phyloP scores from a whole-genome alignment of 108 stramenopile genomes.

The Cyclotella distinguenda region DNA sequence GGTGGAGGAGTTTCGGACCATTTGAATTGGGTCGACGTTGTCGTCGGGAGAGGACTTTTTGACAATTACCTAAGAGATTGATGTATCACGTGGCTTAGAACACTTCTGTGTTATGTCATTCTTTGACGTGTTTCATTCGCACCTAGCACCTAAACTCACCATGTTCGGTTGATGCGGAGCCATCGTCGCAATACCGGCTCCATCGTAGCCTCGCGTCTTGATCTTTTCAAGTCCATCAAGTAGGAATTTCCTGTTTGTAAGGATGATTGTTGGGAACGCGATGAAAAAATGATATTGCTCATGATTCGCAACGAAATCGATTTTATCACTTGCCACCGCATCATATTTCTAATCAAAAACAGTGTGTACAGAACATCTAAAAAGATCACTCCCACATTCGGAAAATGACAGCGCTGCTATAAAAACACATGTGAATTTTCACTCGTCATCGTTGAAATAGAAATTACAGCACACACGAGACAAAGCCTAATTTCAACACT shows the following conservation, averaged over 20 bases:
- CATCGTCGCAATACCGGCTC: slow-evolving; percentile 81
- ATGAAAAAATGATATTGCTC: neutral
- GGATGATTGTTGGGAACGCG: neutral
- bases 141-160: slow-evolving; percentile 21
- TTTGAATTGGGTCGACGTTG: slow-evolving; percentile 66
- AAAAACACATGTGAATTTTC: neutral
- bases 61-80: slow-evolving; percentile 41
- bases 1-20: slow-evolving; percentile 50
- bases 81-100: neutral
- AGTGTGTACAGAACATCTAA: no score
- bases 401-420: no score
- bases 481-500: neutral
- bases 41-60: slow-evolving; percentile 76
- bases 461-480: neutral
- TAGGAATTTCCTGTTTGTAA: slow-evolving; percentile 42
- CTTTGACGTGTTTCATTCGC: neutral
- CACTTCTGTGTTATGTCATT: neutral
- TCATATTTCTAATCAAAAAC: no score
- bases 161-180: slow-evolving; percentile 15
- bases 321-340: neutral
- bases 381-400: no score
- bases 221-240: slow-evolving; percentile 80
- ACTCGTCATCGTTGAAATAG: neutral
- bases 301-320: neutral
- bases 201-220: slow-evolving; percentile 88